Evolutionary conservation across 2,329 filamentous ascomycete species (phyloP), one percentile per base, ranked within the genome.

Genomic region (Chrysoporthe puriensis): DNA sequence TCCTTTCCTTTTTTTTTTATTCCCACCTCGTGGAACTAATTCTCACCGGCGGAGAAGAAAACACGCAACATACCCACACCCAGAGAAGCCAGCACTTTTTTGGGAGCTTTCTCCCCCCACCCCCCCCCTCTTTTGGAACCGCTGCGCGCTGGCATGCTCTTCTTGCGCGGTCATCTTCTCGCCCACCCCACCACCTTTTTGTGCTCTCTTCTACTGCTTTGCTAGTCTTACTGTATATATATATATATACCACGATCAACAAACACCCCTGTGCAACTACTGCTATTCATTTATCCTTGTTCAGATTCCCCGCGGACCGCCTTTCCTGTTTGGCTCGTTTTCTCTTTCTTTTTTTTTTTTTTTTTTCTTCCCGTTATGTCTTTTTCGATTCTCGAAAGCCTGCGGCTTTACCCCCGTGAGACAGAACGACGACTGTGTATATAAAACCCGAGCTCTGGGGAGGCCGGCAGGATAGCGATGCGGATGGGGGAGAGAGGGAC

Each of bases 41-140:
- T 61, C 58, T 61, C 58, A 61, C 58, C 16, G 58, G 58, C 32
- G 58, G 58, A 61, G 58, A 61, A 60, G 21, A 40, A 61, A 40
- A 60, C n/a, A 60, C 40, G 36, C 9, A 34, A 16, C n/a, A 59
- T 26, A 44, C 44, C 42, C n/a, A 44, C 43, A 42, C 16, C 57
- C n/a, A 46, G 40, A n/a, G 48, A 48, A 61, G 58, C 58, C 40
- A 48, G 26, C 14, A 61, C 58, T 61, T 61, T 48, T 48, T 34
- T 21, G 40, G 58, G n/a, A 9, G 58, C 3, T 57, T 16, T 40
- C 36, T 13, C n/a, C 32, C 11, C 34, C 11, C 36, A 26, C 0
- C 26, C 26, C 26, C 26, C 26, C 21, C n/a, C n/a, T n/a, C 8
- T 52, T 21, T 52, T 13, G n/a, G 32, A 54, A 21, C 50, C n/a